Base-by-base conservation (phyloP, 2,329 filamentous ascomycete species). In the Colletotrichum chlorophyti region DNA sequence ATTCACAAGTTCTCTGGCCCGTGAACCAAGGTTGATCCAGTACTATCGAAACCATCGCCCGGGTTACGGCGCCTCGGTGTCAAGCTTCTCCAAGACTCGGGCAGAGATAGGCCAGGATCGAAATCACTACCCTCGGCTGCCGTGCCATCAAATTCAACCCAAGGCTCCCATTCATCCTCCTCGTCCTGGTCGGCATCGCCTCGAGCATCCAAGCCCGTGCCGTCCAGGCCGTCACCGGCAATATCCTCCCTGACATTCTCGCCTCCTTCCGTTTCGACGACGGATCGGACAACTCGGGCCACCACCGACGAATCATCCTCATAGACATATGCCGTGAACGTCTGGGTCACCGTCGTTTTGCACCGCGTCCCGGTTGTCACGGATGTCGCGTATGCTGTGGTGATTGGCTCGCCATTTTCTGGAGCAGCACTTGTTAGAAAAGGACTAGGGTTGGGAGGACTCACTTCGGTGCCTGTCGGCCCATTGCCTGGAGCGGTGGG, bases 331-430 rank as follows among this genome's bases (percentile, higher is more conserved):
- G 53, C 38, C 6, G 59, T 62, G 26, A 57, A 63, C 4, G 61
- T 63, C 32, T 42, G 59, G 17, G 59, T 63, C 35, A 63, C 40
- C 10, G 61, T 63, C 40, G 47, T 47, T 27, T 50, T 61, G 53
- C 61, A 63, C 24, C 45, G 48, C 29, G 45, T 54, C 31, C 34
- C 46, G n/a, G 46, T 55, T 23, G 38, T 11, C 34, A 52, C 40
- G 6, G 59, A 58, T 23, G 55, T 55, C 14, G 32, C 50, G 29
- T 55, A 54, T 12, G 47, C 45, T n/a, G 60, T 62, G 29, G 49
- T 59, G 7, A 52, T 24, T 7, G 31, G 29, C 10, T 24, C 24
- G 10, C 24, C 34, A 19, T 41, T 23, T 15, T 45, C 51, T 45
- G 51, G 14, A 11, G 11, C 19, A 15, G 48, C 23, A 14, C 14